Percentiles rank a stretch among this genome's conserved stretches.
Evolutionary conservation across 169 alveolate species (phyloP).

Genomic region (Plasmodium cynomolgi): DNA sequence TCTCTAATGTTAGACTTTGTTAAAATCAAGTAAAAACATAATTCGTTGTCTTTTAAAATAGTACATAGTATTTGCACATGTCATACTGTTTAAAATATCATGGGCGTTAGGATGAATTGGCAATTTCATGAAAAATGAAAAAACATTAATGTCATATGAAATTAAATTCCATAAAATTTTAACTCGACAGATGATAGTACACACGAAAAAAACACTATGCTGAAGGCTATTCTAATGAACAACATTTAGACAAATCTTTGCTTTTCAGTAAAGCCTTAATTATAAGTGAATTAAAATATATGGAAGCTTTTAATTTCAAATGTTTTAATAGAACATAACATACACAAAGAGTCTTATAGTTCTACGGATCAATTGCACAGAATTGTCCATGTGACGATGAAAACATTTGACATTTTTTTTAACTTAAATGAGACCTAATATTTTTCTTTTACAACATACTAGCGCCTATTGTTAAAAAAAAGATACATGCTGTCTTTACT

Average conservation of each 20-base stretch:
- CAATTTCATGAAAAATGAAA: neutral
- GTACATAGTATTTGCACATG: neutral
- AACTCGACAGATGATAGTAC: neutral
- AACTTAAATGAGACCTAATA: neutral
- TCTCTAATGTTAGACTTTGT: neutral
- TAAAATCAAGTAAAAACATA: neutral
- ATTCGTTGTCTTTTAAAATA: neutral
- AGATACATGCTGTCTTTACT: neutral
- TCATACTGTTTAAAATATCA: neutral
- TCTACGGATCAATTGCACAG: neutral
- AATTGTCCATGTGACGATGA: neutral
- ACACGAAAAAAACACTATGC: neutral
- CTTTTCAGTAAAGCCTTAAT: neutral
- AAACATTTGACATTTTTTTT: neutral
- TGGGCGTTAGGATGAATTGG: slow-evolving; percentile 3
- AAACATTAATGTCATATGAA: neutral
- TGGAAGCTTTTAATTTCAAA: neutral
- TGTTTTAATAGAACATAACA: neutral
- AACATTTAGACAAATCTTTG: neutral
- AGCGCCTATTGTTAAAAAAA: neutral
- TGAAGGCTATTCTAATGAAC: neutral
- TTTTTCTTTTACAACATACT: neutral
- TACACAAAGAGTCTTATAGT: neutral
- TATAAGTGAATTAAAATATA: neutral
- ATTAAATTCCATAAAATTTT: neutral